phyloP scores from a whole-genome alignment of 2,329 filamentous ascomycete species.

The Fusarium guadeloupense region DNA sequence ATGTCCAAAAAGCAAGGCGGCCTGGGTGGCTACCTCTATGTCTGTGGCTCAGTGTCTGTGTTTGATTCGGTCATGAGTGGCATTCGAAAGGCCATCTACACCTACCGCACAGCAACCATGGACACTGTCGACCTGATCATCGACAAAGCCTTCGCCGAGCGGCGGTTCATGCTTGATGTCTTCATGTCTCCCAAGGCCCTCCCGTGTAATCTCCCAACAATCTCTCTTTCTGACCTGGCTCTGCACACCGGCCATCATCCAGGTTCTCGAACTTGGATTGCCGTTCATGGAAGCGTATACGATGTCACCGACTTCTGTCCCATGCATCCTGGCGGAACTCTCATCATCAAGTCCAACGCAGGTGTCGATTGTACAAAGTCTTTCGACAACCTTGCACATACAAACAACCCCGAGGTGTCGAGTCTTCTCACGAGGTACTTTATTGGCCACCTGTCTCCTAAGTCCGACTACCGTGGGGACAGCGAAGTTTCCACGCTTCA shows the following conservation, averaged over 20 bases:
- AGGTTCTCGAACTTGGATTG: slow-evolving; percentile 59
- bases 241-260: slow-evolving; percentile 60
- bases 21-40: slow-evolving; percentile 51
- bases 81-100: slow-evolving; percentile 64
- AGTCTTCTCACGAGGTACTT: slow-evolving; percentile 65
- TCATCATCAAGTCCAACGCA: slow-evolving; percentile 64
- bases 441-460: slow-evolving; percentile 60
- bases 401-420: slow-evolving; percentile 63
- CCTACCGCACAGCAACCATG: slow-evolving; percentile 61
- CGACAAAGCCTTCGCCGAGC: slow-evolving; percentile 63
- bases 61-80: slow-evolving; percentile 64
- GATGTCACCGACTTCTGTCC: slow-evolving; percentile 63
- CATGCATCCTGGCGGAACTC: slow-evolving; percentile 63
- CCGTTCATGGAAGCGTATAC: slow-evolving; percentile 62
- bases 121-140: slow-evolving; percentile 60
- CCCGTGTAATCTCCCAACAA: slow-evolving; percentile 59
- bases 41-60: slow-evolving; percentile 44
- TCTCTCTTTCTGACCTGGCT: slow-evolving; percentile 60
- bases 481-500: slow-evolving; percentile 57
- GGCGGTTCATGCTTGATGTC: slow-evolving; percentile 65
- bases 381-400: slow-evolving; percentile 64
- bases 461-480: slow-evolving; percentile 58
- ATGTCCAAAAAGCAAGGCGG: slow-evolving; percentile 66
- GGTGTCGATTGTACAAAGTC: slow-evolving; percentile 63
- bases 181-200: slow-evolving; percentile 65